Conservation (phyloP, 1,139 yeast species). For the Candida sanyaensis region DNA sequence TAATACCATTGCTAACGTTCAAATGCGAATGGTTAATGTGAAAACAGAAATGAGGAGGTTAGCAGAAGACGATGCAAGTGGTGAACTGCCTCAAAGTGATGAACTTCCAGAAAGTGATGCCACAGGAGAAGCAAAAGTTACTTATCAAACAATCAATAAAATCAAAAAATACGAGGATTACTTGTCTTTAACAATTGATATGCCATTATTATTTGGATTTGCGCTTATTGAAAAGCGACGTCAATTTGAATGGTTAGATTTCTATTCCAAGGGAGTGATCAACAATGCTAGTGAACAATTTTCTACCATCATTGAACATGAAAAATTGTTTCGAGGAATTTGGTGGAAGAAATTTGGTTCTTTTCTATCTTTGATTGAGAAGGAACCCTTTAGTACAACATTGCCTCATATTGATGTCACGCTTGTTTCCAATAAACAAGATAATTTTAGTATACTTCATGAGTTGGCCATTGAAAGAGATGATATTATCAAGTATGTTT, state of each 20-base stretch:
- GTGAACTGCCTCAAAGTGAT: background rate
- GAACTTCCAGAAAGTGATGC: background rate
- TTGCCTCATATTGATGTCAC: conserved; percentile 47
- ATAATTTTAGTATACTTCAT: conserved; percentile 23
- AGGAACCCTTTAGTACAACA: conserved; percentile 19
- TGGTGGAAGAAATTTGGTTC: conserved; percentile 68
- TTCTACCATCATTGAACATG: conserved; percentile 59
- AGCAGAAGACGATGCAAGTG: conserved; percentile 7
- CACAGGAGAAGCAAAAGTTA: conserved; percentile 9
- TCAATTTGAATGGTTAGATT: conserved; percentile 66
- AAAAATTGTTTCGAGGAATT: conserved; percentile 52
- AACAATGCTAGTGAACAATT: conserved; percentile 60
- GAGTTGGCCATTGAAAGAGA: conserved; percentile 36
- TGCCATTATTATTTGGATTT: conserved; percentile 82
- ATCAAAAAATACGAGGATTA: conserved; percentile 46
- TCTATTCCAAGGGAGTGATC: conserved; percentile 51
- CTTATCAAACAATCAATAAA: conserved; percentile 26
- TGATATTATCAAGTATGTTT: conserved; percentile 41
- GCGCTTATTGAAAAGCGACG: conserved; percentile 69
- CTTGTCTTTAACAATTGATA: conserved; percentile 61
- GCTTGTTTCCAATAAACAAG: conserved; percentile 26
- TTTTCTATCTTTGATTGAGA: conserved; percentile 32
- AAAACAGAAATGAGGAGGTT: conserved; percentile 30
- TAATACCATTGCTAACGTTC: conserved; percentile 36
- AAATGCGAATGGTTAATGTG: conserved; percentile 40